Percentiles rank a stretch among this genome's conserved stretches.
Evolutionary conservation across 1,139 yeast species (phyloP).

Genomic region (Yamadazyma dendronema): DNA sequence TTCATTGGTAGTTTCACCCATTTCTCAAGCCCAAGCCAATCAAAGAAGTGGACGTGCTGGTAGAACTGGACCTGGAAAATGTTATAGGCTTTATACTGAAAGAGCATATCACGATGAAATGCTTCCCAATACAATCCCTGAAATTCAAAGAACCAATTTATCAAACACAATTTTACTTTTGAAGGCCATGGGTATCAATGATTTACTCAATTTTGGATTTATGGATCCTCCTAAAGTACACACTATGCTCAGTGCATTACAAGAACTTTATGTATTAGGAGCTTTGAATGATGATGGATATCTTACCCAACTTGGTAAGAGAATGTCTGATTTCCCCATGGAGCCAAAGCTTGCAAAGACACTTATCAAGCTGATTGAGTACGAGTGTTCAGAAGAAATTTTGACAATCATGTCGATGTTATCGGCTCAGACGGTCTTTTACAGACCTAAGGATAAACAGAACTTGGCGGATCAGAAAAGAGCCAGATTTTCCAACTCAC

Average conservation of each 20-base stretch:
- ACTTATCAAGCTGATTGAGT: constrained; percentile 68
- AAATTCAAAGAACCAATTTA: constrained; percentile 87
- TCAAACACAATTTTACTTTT: constrained; percentile 83
- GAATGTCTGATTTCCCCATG: constrained; percentile 94
- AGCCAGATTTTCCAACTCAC: constrained; percentile 69
- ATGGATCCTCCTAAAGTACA: constrained; percentile 92
- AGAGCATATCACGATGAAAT: constrained; percentile 69
- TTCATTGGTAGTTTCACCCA: constrained; percentile 66
- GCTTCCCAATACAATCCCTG: constrained; percentile 85
- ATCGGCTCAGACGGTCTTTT: constrained; percentile 81
- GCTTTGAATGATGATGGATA: constrained; percentile 81
- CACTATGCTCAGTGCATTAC: constrained; percentile 74
- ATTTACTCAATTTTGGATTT: constrained; percentile 75
- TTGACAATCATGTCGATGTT: constrained; percentile 88
- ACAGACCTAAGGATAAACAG: constrained; percentile 79
- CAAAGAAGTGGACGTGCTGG: constrained; percentile 87
- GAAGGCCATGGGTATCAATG: constrained; percentile 93
- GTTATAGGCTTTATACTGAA: constrained; percentile 73
- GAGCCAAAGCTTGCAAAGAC: constrained; percentile 89
- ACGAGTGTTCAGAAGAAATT: constrained; percentile 79
- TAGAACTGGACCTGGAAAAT: constrained; percentile 82
- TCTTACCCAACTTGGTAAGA: constrained; percentile 70
- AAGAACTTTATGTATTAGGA: constrained; percentile 76
- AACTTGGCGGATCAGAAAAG: constrained; percentile 73
- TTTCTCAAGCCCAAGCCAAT: constrained; percentile 80